phyloP scores from a whole-genome alignment of 2,329 filamentous ascomycete genomes.

The Chrysoporthe cubensis region DNA sequence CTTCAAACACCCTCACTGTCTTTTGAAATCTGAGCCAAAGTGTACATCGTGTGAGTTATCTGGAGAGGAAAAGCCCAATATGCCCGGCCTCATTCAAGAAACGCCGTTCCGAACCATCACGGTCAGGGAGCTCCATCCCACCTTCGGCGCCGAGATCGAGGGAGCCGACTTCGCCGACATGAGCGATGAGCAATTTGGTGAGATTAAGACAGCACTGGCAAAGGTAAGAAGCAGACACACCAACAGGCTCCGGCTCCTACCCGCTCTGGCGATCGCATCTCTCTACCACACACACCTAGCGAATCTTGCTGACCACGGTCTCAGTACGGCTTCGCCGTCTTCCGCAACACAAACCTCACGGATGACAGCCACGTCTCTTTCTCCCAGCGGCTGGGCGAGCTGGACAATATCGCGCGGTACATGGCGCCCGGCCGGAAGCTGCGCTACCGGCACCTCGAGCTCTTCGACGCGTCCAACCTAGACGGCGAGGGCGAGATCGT shows the following conservation, averaged over 20 bases:
- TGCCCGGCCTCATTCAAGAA: conserved; percentile 38
- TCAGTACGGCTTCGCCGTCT: conserved; percentile 49
- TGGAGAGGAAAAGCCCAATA: conserved; percentile 21
- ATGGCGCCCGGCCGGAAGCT: conserved; percentile 49
- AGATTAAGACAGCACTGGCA: conserved; percentile 39
- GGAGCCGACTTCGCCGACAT: conserved; percentile 40
- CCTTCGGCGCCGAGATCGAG: conserved; percentile 37
- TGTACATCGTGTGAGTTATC: background rate
- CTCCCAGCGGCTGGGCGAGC: conserved; percentile 53
- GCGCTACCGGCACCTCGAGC: conserved; percentile 52
- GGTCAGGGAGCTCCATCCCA: conserved; percentile 34
- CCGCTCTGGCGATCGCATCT: background rate
- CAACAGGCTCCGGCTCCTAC: background rate
- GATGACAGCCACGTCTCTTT: conserved; percentile 57
- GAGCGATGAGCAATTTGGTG: conserved; percentile 38
- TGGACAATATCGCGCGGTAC: conserved; percentile 59
- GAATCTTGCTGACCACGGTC: background rate
- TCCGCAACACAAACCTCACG: conserved; percentile 53
- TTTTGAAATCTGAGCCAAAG: background rate
- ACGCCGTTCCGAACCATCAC: conserved; percentile 32
- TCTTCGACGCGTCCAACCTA: conserved; percentile 63
- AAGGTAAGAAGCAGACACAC: conserved; percentile 33
- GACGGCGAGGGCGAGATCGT: conserved; percentile 50
- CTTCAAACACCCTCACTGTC: no score
- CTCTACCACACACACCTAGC: background rate